Percentiles rank a stretch among this genome's conserved stretches.
These are phyloP conservation scores for Agastache rugosa DNA, from an alignment of 257 asterid species.

Conservation along the genomic window DNA sequence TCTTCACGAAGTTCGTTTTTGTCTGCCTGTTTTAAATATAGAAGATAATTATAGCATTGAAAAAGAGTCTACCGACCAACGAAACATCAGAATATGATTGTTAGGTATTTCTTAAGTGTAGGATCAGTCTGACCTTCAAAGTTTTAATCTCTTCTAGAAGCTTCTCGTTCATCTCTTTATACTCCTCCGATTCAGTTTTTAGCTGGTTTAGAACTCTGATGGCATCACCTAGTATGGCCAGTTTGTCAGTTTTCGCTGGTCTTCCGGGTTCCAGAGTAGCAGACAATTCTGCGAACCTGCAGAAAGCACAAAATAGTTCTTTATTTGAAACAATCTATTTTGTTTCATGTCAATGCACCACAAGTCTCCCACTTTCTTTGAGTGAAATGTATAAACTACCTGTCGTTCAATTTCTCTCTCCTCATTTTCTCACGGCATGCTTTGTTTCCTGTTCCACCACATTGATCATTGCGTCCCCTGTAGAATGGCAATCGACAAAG, in stretches of 20 bases:
- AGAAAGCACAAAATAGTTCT: slow-evolving; percentile 21
- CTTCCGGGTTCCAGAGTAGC: slow-evolving; percentile 85
- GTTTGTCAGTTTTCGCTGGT: slow-evolving; percentile 80
- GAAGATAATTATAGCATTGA: background rate
- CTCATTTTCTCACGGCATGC: slow-evolving; percentile 92
- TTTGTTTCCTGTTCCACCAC: slow-evolving; percentile 65
- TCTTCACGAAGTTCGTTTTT: slow-evolving; percentile 88
- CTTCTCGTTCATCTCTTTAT: slow-evolving; percentile 67
- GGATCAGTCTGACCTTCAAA: slow-evolving; percentile 69
- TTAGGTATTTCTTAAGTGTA: background rate
- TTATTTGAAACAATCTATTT: background rate
- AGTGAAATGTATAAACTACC: slow-evolving; percentile 43
- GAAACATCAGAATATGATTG: background rate
- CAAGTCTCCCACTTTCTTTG: slow-evolving; percentile 6
- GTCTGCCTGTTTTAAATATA: slow-evolving; percentile 57
- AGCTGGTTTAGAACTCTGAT: slow-evolving; percentile 70
- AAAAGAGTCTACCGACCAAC: background rate
- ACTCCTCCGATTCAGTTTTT: slow-evolving; percentile 72
- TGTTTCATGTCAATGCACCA: slow-evolving; percentile 22
- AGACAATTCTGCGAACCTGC: slow-evolving; percentile 80
- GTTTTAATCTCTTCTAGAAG: slow-evolving; percentile 79
- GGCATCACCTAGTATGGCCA: slow-evolving; percentile 82
- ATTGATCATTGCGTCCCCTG: slow-evolving; percentile 71
- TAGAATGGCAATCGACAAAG: slow-evolving; percentile 25
- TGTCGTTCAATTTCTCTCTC: slow-evolving; percentile 83